Percentiles rank a stretch among this genome's conserved stretches.
Conservation (phyloP, 441 rosid genomes). For the Pelargonium citronellum region DNA sequence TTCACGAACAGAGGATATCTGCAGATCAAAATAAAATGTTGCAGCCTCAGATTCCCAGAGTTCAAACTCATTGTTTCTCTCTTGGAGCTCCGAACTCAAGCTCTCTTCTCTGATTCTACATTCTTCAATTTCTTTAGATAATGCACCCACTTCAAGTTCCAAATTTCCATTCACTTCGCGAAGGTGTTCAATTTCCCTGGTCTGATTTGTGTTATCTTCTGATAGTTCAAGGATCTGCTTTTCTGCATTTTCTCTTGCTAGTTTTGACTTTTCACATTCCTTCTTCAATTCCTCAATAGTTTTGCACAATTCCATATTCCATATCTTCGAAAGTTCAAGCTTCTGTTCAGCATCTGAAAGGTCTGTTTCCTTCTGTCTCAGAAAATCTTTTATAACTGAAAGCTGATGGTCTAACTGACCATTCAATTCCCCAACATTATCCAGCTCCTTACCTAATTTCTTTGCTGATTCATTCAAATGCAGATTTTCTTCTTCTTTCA, state of each 20-base stretch:
- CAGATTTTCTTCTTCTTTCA: conserved; percentile 46
- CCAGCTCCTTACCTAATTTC: conserved; percentile 50
- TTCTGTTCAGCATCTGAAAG: conserved; percentile 54
- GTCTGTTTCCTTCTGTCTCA: conserved; percentile 48
- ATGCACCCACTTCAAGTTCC: conserved; percentile 40
- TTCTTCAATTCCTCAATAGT: conserved; percentile 54
- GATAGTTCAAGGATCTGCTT: conserved; percentile 41
- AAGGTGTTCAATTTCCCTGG: conserved; percentile 50
- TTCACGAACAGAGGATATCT: conserved; percentile 49
- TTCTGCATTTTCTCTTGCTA: conserved; percentile 31
- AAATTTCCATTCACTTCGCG: conserved; percentile 41
- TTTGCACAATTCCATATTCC: conserved; percentile 43
- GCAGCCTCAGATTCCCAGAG: conserved; percentile 67
- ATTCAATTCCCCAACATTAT: conserved; percentile 46
- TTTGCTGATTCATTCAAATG: conserved; percentile 42
- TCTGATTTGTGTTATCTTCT: conserved; percentile 34
- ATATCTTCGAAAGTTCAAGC: conserved; percentile 46
- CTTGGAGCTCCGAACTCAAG: conserved; percentile 53
- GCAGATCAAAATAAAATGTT: conserved; percentile 61
- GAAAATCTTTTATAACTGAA: conserved; percentile 43
- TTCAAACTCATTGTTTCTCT: conserved; percentile 53
- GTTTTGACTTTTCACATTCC: conserved; percentile 48
- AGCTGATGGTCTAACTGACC: conserved; percentile 50
- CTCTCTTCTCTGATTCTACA: conserved; percentile 44
- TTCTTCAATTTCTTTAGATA: conserved; percentile 50